phyloP scores from a whole-genome alignment of 2,329 filamentous ascomycete species.

The Bertia moriformis region DNA sequence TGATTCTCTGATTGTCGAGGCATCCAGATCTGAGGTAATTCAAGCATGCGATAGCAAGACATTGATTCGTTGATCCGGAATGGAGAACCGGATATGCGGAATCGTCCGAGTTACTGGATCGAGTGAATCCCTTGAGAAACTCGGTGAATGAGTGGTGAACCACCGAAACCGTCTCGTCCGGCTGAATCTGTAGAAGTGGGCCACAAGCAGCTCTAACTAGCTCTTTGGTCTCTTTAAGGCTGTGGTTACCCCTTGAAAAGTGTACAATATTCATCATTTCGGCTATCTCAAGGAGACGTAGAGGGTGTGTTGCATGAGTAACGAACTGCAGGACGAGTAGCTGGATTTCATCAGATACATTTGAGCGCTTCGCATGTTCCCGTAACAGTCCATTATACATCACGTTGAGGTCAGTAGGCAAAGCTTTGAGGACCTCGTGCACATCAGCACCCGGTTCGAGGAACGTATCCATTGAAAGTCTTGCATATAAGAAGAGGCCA shows the following conservation, averaged over 20 bases:
- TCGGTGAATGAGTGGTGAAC: conserved; percentile 34
- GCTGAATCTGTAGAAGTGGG: conserved; percentile 25
- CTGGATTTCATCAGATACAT: conserved; percentile 16
- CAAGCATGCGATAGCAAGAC: not conserved
- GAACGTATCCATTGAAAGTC: conserved; percentile 23
- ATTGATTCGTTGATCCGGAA: not conserved
- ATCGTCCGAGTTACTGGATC: not conserved
- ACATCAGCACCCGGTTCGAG: conserved; percentile 11
- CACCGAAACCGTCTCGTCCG: conserved; percentile 26
- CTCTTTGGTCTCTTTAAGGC: conserved; percentile 16
- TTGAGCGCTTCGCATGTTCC: conserved; percentile 18
- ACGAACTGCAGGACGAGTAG: conserved; percentile 21
- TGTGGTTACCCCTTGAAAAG: conserved; percentile 3
- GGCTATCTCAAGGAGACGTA: conserved; percentile 25
- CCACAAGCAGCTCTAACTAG: conserved; percentile 22
- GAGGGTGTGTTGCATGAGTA: conserved; percentile 22
- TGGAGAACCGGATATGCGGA: not conserved
- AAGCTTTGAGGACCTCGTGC: conserved; percentile 9
- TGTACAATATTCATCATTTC: conserved; percentile 4
- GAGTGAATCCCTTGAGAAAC: conserved; percentile 15
- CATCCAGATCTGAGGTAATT: not conserved
- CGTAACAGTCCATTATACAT: conserved; percentile 24
- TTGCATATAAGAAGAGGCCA: conserved; percentile 28
- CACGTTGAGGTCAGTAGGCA: conserved; percentile 19
- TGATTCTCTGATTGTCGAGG: not conserved